Base-by-base conservation (phyloP, 192 early-diverging fungal species). In the Rhizophagus clarus region DNA sequence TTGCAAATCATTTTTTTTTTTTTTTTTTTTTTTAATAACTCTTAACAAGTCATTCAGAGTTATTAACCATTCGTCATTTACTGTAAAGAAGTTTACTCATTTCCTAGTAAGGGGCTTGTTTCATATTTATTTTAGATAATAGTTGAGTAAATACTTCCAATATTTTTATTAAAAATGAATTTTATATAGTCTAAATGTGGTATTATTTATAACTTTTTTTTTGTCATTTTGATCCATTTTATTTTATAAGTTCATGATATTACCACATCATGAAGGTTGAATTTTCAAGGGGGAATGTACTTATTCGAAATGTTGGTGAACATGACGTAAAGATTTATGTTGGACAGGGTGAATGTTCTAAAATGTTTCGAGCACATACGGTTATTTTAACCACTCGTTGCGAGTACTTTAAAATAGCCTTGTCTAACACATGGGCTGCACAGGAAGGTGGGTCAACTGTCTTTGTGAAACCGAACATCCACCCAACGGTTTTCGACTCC, bases 371-470 rank as follows among this genome's bases (percentile, higher is more conserved):
- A 14, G 67, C 67, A 29, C 67, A 69, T 37, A 69, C 14, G 11
- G 34, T 34, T 37, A 69, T 69, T 32, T 37, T 69, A 9, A 26
- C 26, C 20, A 69, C 28, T 34, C 28, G 67, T 34, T 69, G 29
- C 7, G 28, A 34, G 34, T 69, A 69, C 28, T 69, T 69, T 37
- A 69, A 69, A 34, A 37, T 37, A 34, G 67, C 67, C 22, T 69
- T 69, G 22, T 69, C 67, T 14, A 69, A 69, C 24, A 69, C 67
- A 29, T 69, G 67, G 67, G 67, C 67, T 20, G 32, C 29, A 12
- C 29, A 34, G 14, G 67, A 69, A 12, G 67, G 28, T 34, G 67
- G 34, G 28, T 34, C 17, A n/a, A 69, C 20, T 29, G 29, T 69
- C 10, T 28, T 69, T 20, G 34, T 29, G 28, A 69, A 69, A 12